Evolutionary conservation across 441 rosid genomes (phyloP), one percentile per base, ranked within the genome.

Genomic region (Populus hybrid): DNA sequence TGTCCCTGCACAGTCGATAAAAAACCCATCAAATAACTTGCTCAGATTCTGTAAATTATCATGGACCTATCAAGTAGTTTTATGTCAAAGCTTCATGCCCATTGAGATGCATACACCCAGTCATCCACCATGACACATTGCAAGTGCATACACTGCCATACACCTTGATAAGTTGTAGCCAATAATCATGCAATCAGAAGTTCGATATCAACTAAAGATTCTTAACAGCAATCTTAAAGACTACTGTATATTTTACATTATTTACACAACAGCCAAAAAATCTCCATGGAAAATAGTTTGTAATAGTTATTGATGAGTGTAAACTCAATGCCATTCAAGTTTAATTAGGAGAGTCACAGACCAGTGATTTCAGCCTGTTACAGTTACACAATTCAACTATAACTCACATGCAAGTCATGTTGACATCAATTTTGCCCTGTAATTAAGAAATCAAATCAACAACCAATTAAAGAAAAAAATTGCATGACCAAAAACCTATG

Each of bases 1-100:
- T 56, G 65, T 64, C 76, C 74, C 81, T 68, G 76, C 84, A 75
- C 11, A 72, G 36, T n/a, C 63, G 53, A 69, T 29, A 45, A 21
- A 24, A 63, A 36, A 67, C 38, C 63, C 38, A 77, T 40, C 78
- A 76, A 16, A 68, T 72, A 56, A 75, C 76, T n/a, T 72, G 28
- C 50, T 40, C 26, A 14, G 75, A 63, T 56, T 64, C 69, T n/a
- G 14, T 35, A 40, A 33, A 42, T 23, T 61, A 76, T 29, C 31
- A 21, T 65, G 16, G 11, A 73, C 64, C 42, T 35, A 28, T 45
- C 36, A 20, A 14, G 68, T 50, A 72, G 26, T 23, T 72, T 78
- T 31, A 21, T 40, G 35, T 16, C 31, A 71, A 28, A 20, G 20
- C 26, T 31, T 12, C 50, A 77, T 77, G 12, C 21, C 71, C 61